phyloP scores from a whole-genome alignment of 2,329 filamentous ascomycete genomes.

The Dactylellina leptospora region DNA sequence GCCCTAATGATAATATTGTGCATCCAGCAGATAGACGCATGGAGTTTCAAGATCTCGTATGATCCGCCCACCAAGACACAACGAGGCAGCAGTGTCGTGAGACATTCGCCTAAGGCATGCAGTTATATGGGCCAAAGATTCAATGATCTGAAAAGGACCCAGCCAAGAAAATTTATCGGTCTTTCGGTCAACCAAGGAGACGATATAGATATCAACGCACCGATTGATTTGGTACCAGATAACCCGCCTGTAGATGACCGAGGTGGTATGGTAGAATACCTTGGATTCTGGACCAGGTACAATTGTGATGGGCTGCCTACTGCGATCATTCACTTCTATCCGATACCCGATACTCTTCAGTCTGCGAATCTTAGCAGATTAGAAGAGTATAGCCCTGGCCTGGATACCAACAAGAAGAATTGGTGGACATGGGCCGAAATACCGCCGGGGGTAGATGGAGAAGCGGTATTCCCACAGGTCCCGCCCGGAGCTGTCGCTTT shows the following conservation, averaged over 20 bases:
- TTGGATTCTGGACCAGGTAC: background rate
- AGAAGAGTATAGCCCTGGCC: background rate
- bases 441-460: background rate
- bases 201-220: background rate
- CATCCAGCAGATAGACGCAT: background rate
- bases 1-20: background rate
- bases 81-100: background rate
- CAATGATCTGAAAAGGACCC: background rate
- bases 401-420: background rate
- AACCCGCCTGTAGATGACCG: background rate
- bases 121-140: background rate
- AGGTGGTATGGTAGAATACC: background rate
- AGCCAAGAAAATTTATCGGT: background rate
- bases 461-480: background rate
- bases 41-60: background rate
- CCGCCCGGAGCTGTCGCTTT: background rate
- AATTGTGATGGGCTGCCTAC: background rate
- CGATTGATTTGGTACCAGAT: too few species aligned
- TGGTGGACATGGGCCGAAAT: slow-evolving; percentile 9
- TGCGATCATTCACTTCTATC: background rate
- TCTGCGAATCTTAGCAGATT: background rate
- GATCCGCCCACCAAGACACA: background rate
- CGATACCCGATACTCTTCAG: slow-evolving; percentile 1
- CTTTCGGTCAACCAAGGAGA: background rate
- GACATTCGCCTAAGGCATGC: background rate